Conservation (phyloP, 2,329 filamentous ascomycete species). For the Fusarium fracticaudum region DNA sequence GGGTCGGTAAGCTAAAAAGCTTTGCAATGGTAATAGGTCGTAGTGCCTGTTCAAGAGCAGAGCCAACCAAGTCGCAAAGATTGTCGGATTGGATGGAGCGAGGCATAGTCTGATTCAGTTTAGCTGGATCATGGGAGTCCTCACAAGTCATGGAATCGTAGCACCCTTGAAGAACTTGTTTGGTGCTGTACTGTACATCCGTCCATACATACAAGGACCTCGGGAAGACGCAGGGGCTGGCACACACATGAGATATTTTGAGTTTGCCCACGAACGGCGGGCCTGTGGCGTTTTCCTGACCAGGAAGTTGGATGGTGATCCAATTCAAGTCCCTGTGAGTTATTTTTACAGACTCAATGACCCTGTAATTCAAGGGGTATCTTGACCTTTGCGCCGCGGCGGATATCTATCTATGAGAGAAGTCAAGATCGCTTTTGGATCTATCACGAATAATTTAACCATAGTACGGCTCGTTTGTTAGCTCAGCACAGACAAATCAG, state of each 20-base stretch:
- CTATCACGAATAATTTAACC: not conserved
- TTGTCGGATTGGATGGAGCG: constrained; percentile 8
- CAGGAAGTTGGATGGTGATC: constrained; percentile 25
- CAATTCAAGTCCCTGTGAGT: constrained; percentile 22
- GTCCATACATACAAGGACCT: constrained; percentile 3
- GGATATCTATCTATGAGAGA: not conserved
- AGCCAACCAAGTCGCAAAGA: not conserved
- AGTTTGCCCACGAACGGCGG: constrained; percentile 36
- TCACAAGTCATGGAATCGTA: constrained; percentile 33
- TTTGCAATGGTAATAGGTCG: not conserved
- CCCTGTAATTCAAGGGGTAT: not conserved
- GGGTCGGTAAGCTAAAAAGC: constrained; percentile 20
- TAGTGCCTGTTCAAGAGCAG: not conserved
- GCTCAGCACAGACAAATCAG: constrained; percentile 6
- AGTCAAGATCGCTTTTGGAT: not conserved
- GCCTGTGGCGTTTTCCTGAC: constrained; percentile 35
- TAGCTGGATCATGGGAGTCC: constrained; percentile 11
- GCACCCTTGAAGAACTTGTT: constrained; percentile 11
- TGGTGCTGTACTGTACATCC: not conserved
- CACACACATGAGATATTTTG: constrained; percentile 29
- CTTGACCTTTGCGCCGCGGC: constrained; percentile 11
- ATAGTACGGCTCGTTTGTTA: not conserved
- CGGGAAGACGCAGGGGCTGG: constrained; percentile 38
- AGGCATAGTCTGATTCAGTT: constrained; percentile 28
- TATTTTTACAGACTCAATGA: constrained; percentile 24